These are phyloP conservation scores for Sporothrix curviconia DNA, from an alignment of 2,329 filamentous ascomycete genomes.

Conservation along the genomic window DNA sequence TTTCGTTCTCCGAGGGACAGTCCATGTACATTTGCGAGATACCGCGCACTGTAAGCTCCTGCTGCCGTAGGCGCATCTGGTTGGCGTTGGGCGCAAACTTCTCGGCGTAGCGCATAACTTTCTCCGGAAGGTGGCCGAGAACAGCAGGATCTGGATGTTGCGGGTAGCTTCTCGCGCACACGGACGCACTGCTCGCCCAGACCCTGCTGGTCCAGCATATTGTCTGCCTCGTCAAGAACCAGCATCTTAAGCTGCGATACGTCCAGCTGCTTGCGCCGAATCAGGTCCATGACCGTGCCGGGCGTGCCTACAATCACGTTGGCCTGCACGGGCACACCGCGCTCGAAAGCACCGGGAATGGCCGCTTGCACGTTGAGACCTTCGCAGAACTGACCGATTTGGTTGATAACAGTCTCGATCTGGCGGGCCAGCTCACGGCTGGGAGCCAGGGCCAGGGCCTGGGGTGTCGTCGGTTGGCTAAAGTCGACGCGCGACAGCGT, in stretches of 20 bases:
- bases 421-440: conserved; percentile 92
- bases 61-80: conserved; percentile 77
- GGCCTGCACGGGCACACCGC: conserved; percentile 62
- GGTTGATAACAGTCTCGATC: conserved; percentile 76
- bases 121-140: conserved; percentile 86
- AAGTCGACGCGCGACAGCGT: conserved; percentile 83
- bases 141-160: conserved; percentile 79
- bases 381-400: conserved; percentile 78
- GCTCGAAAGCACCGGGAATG: conserved; percentile 68
- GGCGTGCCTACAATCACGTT: conserved; percentile 89
- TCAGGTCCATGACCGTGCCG: conserved; percentile 83
- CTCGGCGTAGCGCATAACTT: conserved; percentile 76
- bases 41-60: conserved; percentile 90
- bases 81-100: conserved; percentile 83
- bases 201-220: conserved; percentile 95
- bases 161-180: conserved; percentile 77
- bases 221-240: conserved; percentile 94
- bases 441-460: conserved; percentile 83
- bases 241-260: conserved; percentile 67
- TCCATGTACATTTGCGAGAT: conserved; percentile 99
- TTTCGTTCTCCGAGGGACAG: conserved; percentile 72
- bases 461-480: conserved; percentile 59
- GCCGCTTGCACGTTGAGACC: conserved; percentile 72
- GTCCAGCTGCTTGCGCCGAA: conserved; percentile 70
- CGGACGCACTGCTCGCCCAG: conserved; percentile 91